These are phyloP conservation scores for Nitzschia putrida DNA, from an alignment of 108 stramenopile species.

Conservation along the genomic window DNA sequence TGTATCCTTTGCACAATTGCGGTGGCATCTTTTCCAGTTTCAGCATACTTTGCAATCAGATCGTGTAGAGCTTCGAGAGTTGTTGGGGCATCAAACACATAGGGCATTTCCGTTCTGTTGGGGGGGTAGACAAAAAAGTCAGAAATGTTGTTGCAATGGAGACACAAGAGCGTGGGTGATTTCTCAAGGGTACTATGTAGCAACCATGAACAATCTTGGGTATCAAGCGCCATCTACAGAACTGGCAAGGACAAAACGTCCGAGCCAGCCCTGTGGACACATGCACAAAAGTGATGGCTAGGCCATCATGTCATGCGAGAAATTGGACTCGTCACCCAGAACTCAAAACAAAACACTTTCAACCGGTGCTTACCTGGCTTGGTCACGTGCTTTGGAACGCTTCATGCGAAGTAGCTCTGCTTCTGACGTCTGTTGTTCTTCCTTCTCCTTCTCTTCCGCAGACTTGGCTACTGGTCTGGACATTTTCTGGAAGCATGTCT, in stretches of 20 bases:
- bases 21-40: slow-evolving; percentile 79
- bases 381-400: slow-evolving; percentile 68
- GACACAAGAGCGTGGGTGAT: slow-evolving; percentile 66
- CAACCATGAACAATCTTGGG: slow-evolving; percentile 24
- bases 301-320: slow-evolving; percentile 14
- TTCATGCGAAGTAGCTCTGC: slow-evolving; percentile 47
- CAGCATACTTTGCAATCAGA: slow-evolving; percentile 77
- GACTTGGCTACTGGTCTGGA: slow-evolving; percentile 49
- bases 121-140: slow-evolving; percentile 1
- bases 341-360: not conserved
- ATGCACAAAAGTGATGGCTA: slow-evolving; percentile 8
- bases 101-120: slow-evolving; percentile 80
- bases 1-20: slow-evolving; percentile 84
- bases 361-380: slow-evolving; percentile 61
- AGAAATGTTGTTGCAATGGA: slow-evolving; percentile 82
- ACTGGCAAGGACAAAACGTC: slow-evolving; percentile 35
- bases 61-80: slow-evolving; percentile 87
- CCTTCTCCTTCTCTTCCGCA: slow-evolving; percentile 52
- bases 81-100: slow-evolving; percentile 88
- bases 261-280: slow-evolving; percentile 14
- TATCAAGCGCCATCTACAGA: slow-evolving; percentile 18
- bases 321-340: slow-evolving; percentile 22
- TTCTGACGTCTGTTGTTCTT: slow-evolving; percentile 41
- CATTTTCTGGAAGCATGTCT: slow-evolving; percentile 62
- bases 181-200: slow-evolving; percentile 79